phyloP scores from a whole-genome alignment of 805 yeast species.

The Cyberlindnera amylophila region DNA sequence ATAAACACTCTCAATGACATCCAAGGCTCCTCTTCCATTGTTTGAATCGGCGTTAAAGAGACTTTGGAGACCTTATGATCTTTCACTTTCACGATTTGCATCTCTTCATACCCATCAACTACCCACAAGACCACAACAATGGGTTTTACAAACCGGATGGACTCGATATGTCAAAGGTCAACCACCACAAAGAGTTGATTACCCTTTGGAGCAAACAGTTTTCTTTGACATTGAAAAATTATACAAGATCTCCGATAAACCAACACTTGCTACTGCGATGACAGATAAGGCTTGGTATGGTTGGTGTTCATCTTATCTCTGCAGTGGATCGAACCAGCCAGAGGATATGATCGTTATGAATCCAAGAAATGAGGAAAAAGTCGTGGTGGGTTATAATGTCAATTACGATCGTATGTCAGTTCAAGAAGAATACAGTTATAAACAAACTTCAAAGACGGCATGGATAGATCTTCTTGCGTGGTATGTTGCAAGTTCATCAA shows the following conservation, averaged over 20 bases:
- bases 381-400: slow-evolving; percentile 82
- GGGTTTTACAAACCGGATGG: slow-evolving; percentile 10
- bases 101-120: not conserved
- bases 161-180: slow-evolving; percentile 3
- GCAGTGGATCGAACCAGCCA: slow-evolving; percentile 46
- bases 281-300: slow-evolving; percentile 80
- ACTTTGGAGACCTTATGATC: too few relatives aligned
- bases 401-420: slow-evolving; percentile 82
- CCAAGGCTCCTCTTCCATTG: too few relatives aligned
- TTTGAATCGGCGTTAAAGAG: too few relatives aligned
- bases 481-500: slow-evolving; percentile 39
- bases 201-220: slow-evolving; percentile 6
- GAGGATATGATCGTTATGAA: slow-evolving; percentile 52
- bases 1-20: too few relatives aligned
- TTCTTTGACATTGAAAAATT: slow-evolving; percentile 13
- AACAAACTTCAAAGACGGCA: slow-evolving; percentile 55
- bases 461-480: slow-evolving; percentile 85
- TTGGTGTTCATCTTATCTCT: slow-evolving; percentile 84
- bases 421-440: slow-evolving; percentile 67
- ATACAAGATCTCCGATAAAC: slow-evolving; percentile 34
- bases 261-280: slow-evolving; percentile 77
- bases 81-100: too few relatives aligned
- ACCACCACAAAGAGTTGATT: slow-evolving; percentile 5
- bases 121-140: slow-evolving; percentile 5
- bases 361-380: slow-evolving; percentile 37